phyloP scores from a whole-genome alignment of 192 early-diverging fungal species.

The Backusella psychrophila region DNA sequence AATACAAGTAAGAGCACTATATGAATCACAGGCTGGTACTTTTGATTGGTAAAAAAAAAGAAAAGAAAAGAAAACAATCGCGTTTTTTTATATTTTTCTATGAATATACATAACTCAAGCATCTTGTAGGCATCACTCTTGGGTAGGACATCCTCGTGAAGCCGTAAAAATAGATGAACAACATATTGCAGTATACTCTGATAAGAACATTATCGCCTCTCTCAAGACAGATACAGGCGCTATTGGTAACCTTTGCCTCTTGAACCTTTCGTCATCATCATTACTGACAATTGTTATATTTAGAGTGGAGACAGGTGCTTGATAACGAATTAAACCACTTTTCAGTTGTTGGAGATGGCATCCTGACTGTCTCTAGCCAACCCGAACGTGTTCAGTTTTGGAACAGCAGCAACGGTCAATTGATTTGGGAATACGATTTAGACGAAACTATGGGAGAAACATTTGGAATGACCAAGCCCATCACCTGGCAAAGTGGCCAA shows the following conservation, averaged over 20 bases:
- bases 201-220: conserved; percentile 72
- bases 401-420: conserved; percentile 36
- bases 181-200: conserved; percentile 58
- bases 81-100: background rate
- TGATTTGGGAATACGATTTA: conserved; percentile 30
- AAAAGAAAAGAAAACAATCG: background rate
- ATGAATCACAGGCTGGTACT: conserved; percentile 47
- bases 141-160: conserved; percentile 46
- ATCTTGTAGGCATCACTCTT: conserved; percentile 50
- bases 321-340: conserved; percentile 58
- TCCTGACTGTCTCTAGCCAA: conserved; percentile 26
- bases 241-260: conserved; percentile 45
- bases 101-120: background rate
- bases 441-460: background rate
- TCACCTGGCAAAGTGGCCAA: conserved; percentile 10
- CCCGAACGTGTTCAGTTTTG: conserved; percentile 29
- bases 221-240: conserved; percentile 65
- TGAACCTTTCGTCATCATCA: background rate
- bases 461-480: background rate
- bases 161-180: conserved; percentile 35
- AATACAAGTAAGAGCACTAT: conserved; percentile 27
- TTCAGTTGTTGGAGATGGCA: conserved; percentile 48
- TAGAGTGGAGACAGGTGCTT: conserved; percentile 79
- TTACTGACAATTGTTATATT: background rate
- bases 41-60: conserved; percentile 46